Base-by-base conservation (phyloP, 176 grass and related monocot species). In the Zea luxurians region DNA sequence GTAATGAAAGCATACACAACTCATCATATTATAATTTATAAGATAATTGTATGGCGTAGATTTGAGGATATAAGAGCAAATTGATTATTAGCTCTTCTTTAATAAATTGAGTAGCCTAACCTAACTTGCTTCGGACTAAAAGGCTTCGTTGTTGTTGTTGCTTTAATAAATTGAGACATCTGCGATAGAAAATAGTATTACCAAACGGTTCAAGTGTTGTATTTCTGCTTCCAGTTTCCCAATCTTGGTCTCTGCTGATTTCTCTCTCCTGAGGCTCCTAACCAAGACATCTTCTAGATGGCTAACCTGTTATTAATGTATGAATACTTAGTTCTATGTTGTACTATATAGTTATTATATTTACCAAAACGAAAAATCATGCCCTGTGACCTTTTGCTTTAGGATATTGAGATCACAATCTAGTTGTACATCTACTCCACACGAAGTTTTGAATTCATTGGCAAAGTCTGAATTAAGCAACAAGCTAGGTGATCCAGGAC, bases 241-340 rank as follows among this genome's bases (percentile, higher is more conserved):
- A 21, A 90, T 69, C 81, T 88, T 90, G 37, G 70, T 64, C 52
- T 94, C 91, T 38, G 77, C 66, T 61, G 85, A 83, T 83, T 86
- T 97, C 55, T 97, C 95, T 85, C 95, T 97, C 85, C 91, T 88
- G 66, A 97, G 74, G 81, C 91, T 91, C 35, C 91, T 85, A 66
- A 70, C 65, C 73, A 97, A 92, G 74, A 88, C 80, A 84, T 78
- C 64, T 88, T 97, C 95, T 38, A 94, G 80, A 62, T 91, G 78
- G 34, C 37, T 81, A 86, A 94, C 67, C 95, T 94, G 89, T 52
- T 68, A 74, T 66, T 64, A 64, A 62, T 79, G 48, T 63, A 75
- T 48, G 35, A 75, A 45, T 49, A 45, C 62, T 84, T 71, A 37
- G 20, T 65, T 36, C 37, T 58, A 5, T 13, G 0, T 43, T 16